phyloP scores from a whole-genome alignment of 2,329 filamentous ascomycete species.

The Lasiodiplodia sp. region DNA sequence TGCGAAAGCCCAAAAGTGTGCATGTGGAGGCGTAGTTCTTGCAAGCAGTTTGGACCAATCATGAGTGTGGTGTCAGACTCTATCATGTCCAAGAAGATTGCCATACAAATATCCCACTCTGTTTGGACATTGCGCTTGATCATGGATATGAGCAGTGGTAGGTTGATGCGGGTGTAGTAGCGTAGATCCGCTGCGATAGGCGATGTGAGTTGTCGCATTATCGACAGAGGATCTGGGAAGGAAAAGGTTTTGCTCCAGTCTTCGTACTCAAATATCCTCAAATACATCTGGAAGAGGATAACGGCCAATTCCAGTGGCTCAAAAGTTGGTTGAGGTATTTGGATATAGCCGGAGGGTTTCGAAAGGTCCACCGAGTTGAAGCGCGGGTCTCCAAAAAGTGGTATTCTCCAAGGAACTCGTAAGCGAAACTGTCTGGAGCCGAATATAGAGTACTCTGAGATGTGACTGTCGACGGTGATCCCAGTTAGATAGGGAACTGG shows the following conservation, averaged over 20 bases:
- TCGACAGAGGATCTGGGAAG: neutral
- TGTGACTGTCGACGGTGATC: conserved; percentile 4
- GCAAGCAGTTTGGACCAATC: conserved; percentile 9
- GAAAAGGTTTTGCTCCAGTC: neutral
- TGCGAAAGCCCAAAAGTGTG: neutral
- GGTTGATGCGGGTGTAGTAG: conserved; percentile 12
- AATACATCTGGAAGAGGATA: conserved; percentile 2
- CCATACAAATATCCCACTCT: neutral
- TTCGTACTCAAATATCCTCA: conserved; percentile 18
- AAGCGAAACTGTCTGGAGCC: conserved; percentile 10
- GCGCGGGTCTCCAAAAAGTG: neutral
- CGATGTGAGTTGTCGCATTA: neutral
- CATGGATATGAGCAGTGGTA: neutral
- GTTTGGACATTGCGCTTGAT: conserved; percentile 7
- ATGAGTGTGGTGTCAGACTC: neutral
- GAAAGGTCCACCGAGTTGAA: neutral
- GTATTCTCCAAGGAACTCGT: conserved; percentile 16
- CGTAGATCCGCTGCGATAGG: neutral
- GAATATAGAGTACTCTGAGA: neutral
- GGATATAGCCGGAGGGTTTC: neutral
- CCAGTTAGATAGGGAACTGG: neutral
- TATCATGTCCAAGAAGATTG: neutral
- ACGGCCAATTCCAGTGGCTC: neutral
- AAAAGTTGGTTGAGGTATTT: neutral
- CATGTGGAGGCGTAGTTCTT: conserved; percentile 7